phyloP scores from a whole-genome alignment of 441 rosid species.

The Pelargonium citronellum region DNA sequence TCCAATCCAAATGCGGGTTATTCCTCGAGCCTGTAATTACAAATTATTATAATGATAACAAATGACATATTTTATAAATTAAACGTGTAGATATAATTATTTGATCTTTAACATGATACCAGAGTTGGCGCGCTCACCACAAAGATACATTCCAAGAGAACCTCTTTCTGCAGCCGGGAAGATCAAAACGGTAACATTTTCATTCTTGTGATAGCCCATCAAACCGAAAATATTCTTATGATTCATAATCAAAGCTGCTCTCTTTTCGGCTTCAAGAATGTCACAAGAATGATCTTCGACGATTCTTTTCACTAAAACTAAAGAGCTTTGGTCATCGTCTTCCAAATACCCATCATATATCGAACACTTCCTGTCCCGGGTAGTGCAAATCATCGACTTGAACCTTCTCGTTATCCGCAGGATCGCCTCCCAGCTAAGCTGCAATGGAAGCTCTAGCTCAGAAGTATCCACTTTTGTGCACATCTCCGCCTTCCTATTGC shows the following conservation, averaged over 20 bases:
- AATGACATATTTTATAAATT: not conserved
- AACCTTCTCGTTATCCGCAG: slow-evolving; percentile 25
- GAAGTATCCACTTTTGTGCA: slow-evolving; percentile 1
- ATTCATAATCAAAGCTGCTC: slow-evolving; percentile 28
- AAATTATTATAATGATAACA: not conserved
- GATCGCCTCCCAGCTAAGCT: slow-evolving; percentile 33
- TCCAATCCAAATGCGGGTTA: slow-evolving; percentile 14
- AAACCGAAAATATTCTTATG: slow-evolving; percentile 28
- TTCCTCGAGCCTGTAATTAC: slow-evolving; percentile 17
- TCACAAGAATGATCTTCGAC: not conserved
- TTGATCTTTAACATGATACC: not conserved
- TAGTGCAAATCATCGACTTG: slow-evolving; percentile 13
- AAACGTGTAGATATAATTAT: not conserved
- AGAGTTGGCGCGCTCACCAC: slow-evolving; percentile 20
- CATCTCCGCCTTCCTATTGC: not conserved
- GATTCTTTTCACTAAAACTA: slow-evolving; percentile 25
- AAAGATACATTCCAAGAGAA: slow-evolving; percentile 19
- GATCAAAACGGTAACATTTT: slow-evolving; percentile 22
- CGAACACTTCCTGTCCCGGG: slow-evolving; percentile 11
- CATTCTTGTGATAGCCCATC: slow-evolving; percentile 29
- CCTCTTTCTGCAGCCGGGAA: slow-evolving; percentile 20
- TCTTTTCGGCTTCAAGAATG: slow-evolving; percentile 34
- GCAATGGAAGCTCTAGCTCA: slow-evolving; percentile 19
- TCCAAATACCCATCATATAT: slow-evolving; percentile 22
- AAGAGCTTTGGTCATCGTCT: slow-evolving; percentile 8